phyloP scores from a whole-genome alignment of 163 green algal species.

The Scenedesmus sp. region DNA sequence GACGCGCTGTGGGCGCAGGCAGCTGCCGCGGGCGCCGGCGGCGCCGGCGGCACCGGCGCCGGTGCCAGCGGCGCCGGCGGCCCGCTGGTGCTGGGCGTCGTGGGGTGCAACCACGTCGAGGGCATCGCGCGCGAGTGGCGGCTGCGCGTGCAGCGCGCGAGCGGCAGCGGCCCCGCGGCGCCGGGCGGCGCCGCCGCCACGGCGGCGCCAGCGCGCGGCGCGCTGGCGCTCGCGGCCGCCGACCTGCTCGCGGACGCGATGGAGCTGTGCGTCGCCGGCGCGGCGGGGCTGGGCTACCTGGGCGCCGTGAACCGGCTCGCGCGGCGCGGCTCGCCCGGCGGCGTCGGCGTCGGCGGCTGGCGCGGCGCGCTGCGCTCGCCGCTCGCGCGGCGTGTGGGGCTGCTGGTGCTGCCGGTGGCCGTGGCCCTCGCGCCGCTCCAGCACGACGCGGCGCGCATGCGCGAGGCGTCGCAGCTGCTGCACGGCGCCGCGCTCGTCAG shows the following conservation, averaged over 20 bases:
- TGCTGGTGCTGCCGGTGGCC: conserved; percentile 28
- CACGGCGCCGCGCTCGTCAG: not conserved
- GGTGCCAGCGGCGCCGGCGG: conserved; percentile 7
- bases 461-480: conserved; percentile 2
- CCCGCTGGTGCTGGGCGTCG: conserved; percentile 21
- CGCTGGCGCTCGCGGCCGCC: not conserved
- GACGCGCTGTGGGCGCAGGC: conserved; percentile 18
- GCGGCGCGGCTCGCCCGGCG: not conserved
- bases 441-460: conserved; percentile 1
- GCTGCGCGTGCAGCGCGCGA: not conserved
- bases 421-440: conserved; percentile 27
- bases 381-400: not conserved
- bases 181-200: not conserved
- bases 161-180: not conserved
- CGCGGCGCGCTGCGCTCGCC: not conserved
- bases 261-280: not conserved
- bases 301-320: not conserved
- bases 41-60: conserved; percentile 3
- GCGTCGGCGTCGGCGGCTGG: not conserved
- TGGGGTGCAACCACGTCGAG: conserved; percentile 16
- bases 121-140: conserved; percentile 14
- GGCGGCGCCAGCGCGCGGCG: not conserved
- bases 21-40: not conserved
- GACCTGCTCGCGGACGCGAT: not conserved
- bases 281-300: not conserved